These are phyloP conservation scores for Micractinium conductrix DNA, from an alignment of 139 green algal species.

Conservation along the genomic window DNA sequence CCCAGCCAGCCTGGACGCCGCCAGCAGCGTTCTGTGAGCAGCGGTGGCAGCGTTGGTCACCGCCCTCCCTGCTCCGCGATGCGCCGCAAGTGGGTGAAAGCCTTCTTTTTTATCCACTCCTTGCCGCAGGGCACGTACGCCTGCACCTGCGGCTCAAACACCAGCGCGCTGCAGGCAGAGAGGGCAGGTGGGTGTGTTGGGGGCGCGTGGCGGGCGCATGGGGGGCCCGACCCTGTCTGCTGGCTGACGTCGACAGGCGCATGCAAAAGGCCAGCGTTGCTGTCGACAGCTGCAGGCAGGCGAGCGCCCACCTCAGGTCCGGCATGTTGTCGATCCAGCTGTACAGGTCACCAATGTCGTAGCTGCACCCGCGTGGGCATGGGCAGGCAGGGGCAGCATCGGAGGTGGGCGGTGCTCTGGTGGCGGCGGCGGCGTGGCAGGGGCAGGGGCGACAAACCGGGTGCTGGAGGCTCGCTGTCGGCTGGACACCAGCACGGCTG, in stretches of 20 bases:
- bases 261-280: background rate
- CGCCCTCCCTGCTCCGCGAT: constrained; percentile 51
- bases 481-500: background rate
- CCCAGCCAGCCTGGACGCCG: too few relatives aligned
- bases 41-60: background rate
- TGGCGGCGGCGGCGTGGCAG: too few relatives aligned
- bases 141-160: constrained; percentile 47
- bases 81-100: constrained; percentile 55
- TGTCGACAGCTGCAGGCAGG: background rate
- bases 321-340: constrained; percentile 65
- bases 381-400: too few relatives aligned
- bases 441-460: too few relatives aligned
- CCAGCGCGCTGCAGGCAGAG: constrained; percentile 19
- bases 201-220: background rate
- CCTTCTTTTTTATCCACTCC: constrained; percentile 64
- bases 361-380: too few relatives aligned
- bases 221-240: background rate
- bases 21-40: too few relatives aligned
- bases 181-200: too few relatives aligned
- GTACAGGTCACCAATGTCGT: constrained; percentile 74
- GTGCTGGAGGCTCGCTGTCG: too few relatives aligned
- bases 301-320: constrained; percentile 26
- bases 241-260: background rate
- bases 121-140: constrained; percentile 59
- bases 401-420: too few relatives aligned